Conservation (phyloP, 2,329 filamentous ascomycete species). For the Neonectria faginata region DNA sequence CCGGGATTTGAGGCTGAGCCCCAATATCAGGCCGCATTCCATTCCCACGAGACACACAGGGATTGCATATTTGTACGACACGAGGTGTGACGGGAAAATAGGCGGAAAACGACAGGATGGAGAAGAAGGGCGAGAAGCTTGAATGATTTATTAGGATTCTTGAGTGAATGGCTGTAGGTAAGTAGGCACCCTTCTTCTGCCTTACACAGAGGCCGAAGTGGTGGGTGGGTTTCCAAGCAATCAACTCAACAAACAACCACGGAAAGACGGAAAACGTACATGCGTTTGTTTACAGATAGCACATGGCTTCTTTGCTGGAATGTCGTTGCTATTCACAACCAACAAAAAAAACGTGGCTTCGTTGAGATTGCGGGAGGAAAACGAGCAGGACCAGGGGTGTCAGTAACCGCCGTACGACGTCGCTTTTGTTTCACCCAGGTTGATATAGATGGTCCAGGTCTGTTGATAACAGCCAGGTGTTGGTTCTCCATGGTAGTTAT, state of each 20-base stretch:
- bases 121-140: neutral
- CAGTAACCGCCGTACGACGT: neutral
- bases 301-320: neutral
- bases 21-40: slow-evolving; percentile 8
- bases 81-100: neutral
- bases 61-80: slow-evolving; percentile 19
- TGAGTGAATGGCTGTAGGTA: no score
- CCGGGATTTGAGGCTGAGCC: neutral
- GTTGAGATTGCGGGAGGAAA: no score
- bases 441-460: neutral
- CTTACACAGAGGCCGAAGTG: neutral
- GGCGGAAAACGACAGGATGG: neutral
- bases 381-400: neutral
- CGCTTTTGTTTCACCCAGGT: neutral
- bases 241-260: neutral
- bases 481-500: neutral
- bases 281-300: slow-evolving; percentile 11
- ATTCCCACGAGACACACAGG: slow-evolving; percentile 6
- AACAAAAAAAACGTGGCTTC: neutral
- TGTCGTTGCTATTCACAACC: neutral
- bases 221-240: neutral
- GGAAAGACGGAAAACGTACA: slow-evolving; percentile 10
- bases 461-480: neutral
- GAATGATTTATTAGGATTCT: neutral
- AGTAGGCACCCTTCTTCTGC: neutral